These are phyloP conservation scores for Debaryomyces tyrocola DNA, from an alignment of 805 yeast genomes.

Conservation along the genomic window DNA sequence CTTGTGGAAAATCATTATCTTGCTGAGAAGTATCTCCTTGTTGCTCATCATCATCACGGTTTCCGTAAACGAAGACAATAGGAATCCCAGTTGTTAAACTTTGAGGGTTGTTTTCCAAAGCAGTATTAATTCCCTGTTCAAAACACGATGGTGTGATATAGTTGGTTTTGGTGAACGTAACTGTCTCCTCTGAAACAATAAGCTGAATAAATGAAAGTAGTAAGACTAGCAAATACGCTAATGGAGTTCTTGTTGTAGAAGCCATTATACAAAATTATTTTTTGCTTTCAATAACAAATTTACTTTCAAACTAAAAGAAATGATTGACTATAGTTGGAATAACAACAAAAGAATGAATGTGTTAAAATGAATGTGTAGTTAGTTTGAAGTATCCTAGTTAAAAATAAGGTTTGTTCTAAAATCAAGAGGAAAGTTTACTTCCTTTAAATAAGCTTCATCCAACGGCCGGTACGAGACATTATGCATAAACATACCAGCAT, in stretches of 20 bases:
- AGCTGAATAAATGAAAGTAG: background rate
- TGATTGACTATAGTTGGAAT: background rate
- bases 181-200: conserved; percentile 10
- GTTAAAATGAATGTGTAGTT: background rate
- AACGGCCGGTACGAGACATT: background rate
- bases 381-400: background rate
- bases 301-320: background rate
- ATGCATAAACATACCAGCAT: background rate
- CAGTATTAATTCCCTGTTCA: conserved; percentile 13
- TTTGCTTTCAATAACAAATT: background rate
- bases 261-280: background rate
- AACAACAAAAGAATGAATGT: background rate
- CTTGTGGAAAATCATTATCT: too few relatives aligned
- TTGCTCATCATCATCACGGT: conserved; percentile 1
- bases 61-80: conserved; percentile 29
- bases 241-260: background rate
- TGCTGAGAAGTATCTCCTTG: background rate
- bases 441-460: too few relatives aligned
- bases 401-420: background rate
- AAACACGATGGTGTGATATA: conserved; percentile 25
- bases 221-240: background rate
- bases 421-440: too few relatives aligned
- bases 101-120: conserved; percentile 18
- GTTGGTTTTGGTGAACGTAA: conserved; percentile 26
- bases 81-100: conserved; percentile 25